These are phyloP conservation scores for Ambrosia artemisiifolia DNA, from an alignment of 129 eudicot genomes.

Conservation along the genomic window DNA sequence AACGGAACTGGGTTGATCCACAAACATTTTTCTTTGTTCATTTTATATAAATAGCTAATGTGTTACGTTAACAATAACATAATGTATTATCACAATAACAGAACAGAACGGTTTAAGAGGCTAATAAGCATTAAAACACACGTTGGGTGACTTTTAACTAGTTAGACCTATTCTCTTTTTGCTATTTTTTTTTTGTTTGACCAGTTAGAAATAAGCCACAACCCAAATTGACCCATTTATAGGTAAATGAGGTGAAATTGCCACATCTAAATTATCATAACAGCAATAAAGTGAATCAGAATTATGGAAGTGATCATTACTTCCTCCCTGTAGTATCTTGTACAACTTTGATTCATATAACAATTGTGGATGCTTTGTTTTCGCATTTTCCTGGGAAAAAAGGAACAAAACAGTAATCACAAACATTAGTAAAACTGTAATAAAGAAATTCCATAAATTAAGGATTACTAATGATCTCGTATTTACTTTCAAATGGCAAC, in stretches of 20 bases:
- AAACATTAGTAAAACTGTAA: constrained; percentile 1
- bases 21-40: background rate
- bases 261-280: background rate
- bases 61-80: background rate
- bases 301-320: constrained; percentile 43
- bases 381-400: constrained; percentile 74
- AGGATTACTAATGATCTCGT: background rate
- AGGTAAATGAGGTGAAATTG: background rate
- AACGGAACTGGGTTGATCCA: background rate
- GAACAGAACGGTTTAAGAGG: background rate
- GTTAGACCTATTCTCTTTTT: background rate
- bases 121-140: background rate
- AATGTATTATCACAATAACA: background rate
- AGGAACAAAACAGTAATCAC: constrained; percentile 11
- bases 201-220: background rate
- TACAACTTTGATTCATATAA: constrained; percentile 86
- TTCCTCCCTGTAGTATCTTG: constrained; percentile 96
- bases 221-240: background rate
- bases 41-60: background rate
- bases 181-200: background rate
- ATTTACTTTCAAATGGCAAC: constrained; percentile 1
- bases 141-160: background rate
- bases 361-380: constrained; percentile 93
- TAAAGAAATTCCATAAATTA: background rate
- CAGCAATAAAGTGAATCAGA: background rate